A percentile compares a stretch with the other conserved stretches of the same genome.
These are phyloP conservation scores for Magnusiomyces paraingens DNA, from an alignment of 1,139 yeast species.

Conservation along the genomic window DNA sequence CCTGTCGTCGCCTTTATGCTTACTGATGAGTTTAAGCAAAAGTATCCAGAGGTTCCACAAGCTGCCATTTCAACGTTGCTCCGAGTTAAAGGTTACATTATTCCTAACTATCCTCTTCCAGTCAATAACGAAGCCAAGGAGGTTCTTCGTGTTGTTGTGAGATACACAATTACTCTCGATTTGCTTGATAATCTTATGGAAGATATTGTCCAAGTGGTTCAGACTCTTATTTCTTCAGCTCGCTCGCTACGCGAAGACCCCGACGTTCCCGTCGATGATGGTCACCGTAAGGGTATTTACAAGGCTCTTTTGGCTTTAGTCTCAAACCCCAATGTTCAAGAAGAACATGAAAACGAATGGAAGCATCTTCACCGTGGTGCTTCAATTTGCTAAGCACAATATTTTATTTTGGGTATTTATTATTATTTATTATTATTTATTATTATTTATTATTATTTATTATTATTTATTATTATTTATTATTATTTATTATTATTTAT, in stretches of 20 bases:
- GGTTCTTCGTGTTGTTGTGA: constrained; percentile 78
- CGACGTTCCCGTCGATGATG: background rate
- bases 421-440: too few relatives aligned
- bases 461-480: too few relatives aligned
- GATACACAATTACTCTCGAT: constrained; percentile 64
- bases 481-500: too few relatives aligned
- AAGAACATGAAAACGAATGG: constrained; percentile 14
- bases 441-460: too few relatives aligned
- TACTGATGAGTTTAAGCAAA: constrained; percentile 47
- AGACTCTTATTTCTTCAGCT: constrained; percentile 45
- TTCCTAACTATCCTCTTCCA: constrained; percentile 87
- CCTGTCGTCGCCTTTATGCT: constrained; percentile 88
- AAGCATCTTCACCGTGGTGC: background rate
- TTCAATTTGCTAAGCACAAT: background rate
- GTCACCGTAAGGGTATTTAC: background rate
- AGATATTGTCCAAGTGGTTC: constrained; percentile 53
- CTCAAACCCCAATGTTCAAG: constrained; percentile 10
- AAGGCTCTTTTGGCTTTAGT: constrained; percentile 12
- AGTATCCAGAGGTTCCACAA: constrained; percentile 83
- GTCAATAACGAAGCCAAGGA: constrained; percentile 48
- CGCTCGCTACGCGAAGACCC: constrained; percentile 30
- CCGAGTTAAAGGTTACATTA: constrained; percentile 77
- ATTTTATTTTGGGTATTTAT: too few relatives aligned
- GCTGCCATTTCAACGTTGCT: constrained; percentile 63
- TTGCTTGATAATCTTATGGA: constrained; percentile 64